Base-by-base conservation (phyloP, 495 filamentous ascomycete species). In the Talaromyces proteolyticus region DNA sequence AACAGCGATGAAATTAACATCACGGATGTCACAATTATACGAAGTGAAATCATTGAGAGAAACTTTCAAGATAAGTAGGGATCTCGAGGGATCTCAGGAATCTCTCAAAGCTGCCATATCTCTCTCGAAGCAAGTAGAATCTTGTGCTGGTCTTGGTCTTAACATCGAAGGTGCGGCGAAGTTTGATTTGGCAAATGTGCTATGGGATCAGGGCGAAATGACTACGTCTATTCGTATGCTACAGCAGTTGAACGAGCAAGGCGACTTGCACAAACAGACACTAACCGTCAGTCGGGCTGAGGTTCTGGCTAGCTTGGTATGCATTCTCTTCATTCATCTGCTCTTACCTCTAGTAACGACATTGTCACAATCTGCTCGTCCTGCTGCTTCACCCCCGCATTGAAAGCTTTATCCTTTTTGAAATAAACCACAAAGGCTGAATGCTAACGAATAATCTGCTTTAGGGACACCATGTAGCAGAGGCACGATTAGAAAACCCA, bases 121-220 rank as follows among this genome's bases (percentile, higher is more conserved):
- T 42, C 77, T 96, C 21, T 87, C 79, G 2, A 79, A 85, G 42
- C 75, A 96, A 3, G 80, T 87, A n/a, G 54, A 72, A 22, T 73
- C 82, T 3, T 90, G 84, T 55, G 74, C 77, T 54, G 67, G 77
- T 0, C 62, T 87, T 44, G 88, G 86, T 0, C 67, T 96, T n/a
- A 77, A 82, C 53, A 80, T 95, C 43, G 83, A 85, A 52, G 87
- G 81, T 4, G 83, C 82, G 29, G 80, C 87, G 20, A 78, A 79
- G 52, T 76, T 88, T 40, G 93, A 97, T 63, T 77, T 84, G 18
- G 90, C 93, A 7, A 87, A 88, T 54, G 89, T 95, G 37, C 70
- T 99, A 12, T 99, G 93, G 93, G 90, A 92, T 48, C 87, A 95
- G 60, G 92, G 89, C 14, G 92, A 97, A 62, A 87, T 88, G 76